phyloP scores from a whole-genome alignment of 129 eudicot species.

The Tagetes erecta region DNA sequence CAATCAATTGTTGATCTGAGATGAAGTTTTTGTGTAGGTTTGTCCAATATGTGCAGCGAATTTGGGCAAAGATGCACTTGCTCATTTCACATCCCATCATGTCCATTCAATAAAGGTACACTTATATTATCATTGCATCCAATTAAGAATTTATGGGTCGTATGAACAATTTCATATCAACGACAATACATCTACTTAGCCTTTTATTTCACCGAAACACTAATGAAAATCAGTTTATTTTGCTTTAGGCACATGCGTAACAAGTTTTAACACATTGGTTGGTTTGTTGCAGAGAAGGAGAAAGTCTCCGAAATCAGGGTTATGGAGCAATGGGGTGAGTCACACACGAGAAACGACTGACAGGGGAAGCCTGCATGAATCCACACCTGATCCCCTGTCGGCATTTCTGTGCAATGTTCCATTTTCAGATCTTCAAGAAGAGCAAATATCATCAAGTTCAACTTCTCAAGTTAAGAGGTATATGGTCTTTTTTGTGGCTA shows the following conservation, averaged over 20 bases:
- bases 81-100: conserved; percentile 74
- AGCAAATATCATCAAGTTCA: conserved; percentile 30
- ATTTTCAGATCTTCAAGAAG: conserved; percentile 34
- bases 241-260: background rate
- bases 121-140: background rate
- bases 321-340: conserved; percentile 47
- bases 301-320: conserved; percentile 58
- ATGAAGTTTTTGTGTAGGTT: conserved; percentile 53
- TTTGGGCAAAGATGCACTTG: conserved; percentile 74
- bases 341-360: conserved; percentile 42
- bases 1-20: conserved; percentile 9
- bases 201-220: too few species aligned
- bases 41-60: conserved; percentile 92
- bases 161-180: background rate
- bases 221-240: background rate
- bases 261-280: background rate
- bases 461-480: conserved; percentile 52
- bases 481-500: background rate
- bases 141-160: background rate
- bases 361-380: conserved; percentile 42
- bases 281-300: conserved; percentile 57
- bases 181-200: background rate
- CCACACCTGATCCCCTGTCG: conserved; percentile 72
- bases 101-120: conserved; percentile 80
- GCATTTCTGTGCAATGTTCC: conserved; percentile 56